phyloP scores from a whole-genome alignment of 345 rosid genomes.

The Camelina laxa region DNA sequence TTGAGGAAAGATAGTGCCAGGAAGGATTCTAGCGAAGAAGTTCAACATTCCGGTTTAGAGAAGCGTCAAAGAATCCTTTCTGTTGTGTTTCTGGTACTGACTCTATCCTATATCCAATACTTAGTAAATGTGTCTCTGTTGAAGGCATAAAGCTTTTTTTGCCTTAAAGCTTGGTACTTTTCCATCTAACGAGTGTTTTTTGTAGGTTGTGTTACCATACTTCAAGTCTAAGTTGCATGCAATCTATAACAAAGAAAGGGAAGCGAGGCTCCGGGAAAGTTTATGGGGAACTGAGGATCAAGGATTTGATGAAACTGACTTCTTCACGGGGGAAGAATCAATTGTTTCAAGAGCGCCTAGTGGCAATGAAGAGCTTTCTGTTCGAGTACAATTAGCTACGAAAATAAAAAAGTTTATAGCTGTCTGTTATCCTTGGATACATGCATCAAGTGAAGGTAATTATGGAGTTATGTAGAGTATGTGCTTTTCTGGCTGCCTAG shows the following conservation, averaged over 20 bases:
- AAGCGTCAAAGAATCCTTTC: constrained; percentile 86
- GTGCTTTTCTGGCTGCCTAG: constrained; percentile 18
- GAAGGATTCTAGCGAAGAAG: constrained; percentile 52
- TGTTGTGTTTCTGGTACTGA: constrained; percentile 87
- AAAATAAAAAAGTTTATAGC: constrained; percentile 76
- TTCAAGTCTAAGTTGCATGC: constrained; percentile 87
- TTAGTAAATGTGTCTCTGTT: constrained; percentile 6
- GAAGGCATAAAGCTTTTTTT: constrained; percentile 1
- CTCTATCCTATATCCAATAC: constrained; percentile 26
- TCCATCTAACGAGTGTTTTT: constrained; percentile 18
- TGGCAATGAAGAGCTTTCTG: constrained; percentile 56
- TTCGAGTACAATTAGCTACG: constrained; percentile 59
- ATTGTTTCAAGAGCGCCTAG: constrained; percentile 50
- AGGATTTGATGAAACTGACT: constrained; percentile 60
- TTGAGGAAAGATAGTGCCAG: constrained; percentile 52
- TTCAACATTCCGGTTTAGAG: constrained; percentile 71
- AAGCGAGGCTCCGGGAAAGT: constrained; percentile 91
- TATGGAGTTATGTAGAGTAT: background rate
- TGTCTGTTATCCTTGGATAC: constrained; percentile 89
- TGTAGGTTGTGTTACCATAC: constrained; percentile 93
- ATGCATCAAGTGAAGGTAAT: constrained; percentile 93
- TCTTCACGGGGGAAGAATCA: constrained; percentile 53
- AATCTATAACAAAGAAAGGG: constrained; percentile 89
- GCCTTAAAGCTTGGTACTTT: constrained; percentile 14
- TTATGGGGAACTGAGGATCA: constrained; percentile 90